Base-by-base conservation (phyloP, 192 early-diverging fungal species). In the Linnemannia hyalina region DNA sequence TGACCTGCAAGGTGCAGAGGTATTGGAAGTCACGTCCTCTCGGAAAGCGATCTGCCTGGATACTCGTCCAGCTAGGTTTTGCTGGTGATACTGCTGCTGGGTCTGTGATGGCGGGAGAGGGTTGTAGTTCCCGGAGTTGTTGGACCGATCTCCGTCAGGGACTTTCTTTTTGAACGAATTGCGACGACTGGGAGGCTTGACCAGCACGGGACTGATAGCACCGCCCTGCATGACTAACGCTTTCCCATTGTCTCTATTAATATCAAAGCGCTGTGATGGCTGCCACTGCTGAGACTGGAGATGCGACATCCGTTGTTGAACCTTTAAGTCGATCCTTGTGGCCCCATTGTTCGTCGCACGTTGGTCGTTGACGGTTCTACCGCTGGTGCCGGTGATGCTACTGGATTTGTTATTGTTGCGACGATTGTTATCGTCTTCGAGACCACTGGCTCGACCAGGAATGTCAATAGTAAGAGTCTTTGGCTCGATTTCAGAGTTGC, bases 391-490 rank as follows among this genome's bases (percentile, higher is more conserved):
- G 7, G 32, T 23, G 20, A 20, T 16, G 16, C 35, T 41, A 41
- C 16, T 71, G 0, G 44, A 65, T 32, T 10, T n/a, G 42, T 32
- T 32, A 13, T 44, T 74, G 74, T 16, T 13, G 9, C 23, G 40
- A 26, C 63, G 52, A 7, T 22, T 40, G 23, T 32, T 36, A 11
- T 10, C 44, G 70, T 26, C 29, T 3, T 9, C 73, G 9, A 83
- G 76, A 38, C 82, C 78, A 32, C 77, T 75, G 16, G 49, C 57
- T 22, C 77, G 41, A 16, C 49, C 41, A 16, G 77, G 82, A 42
- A 70, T 78, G 4, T 78, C 76, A 11, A 32, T 11, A 0, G 44
- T 4, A 11, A 29, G 0, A 35, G 22, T 42, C 26, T 4, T 49
- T 9, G 46, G 13, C 22, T 71, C 70, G 40, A n/a, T 42, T 15